Conservation (phyloP, 441 rosid genomes). For the Biscutella laevigata region DNA sequence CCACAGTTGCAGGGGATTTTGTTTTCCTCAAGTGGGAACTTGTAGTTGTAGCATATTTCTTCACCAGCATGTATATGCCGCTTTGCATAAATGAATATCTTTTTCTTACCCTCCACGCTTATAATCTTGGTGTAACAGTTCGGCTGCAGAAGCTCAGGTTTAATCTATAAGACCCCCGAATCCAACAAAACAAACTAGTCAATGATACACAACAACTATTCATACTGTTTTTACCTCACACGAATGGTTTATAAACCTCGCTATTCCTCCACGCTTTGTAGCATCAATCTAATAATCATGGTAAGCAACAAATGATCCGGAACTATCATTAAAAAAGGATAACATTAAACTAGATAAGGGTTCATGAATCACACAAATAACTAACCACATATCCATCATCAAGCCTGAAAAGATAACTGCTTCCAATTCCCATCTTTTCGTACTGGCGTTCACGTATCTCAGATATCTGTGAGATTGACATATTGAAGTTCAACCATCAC, state of each 20-base stretch:
- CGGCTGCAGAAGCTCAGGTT: constrained; percentile 49
- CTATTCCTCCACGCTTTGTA: constrained; percentile 97
- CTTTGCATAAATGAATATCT: constrained; percentile 90
- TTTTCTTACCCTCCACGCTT: constrained; percentile 87
- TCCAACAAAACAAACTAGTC: constrained; percentile 18
- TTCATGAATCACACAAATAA: constrained; percentile 1
- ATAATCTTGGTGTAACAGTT: constrained; percentile 98
- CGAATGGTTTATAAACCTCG: constrained; percentile 97
- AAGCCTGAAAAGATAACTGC: constrained; percentile 97
- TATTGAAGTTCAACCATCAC: constrained; percentile 1
- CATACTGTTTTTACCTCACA: constrained; percentile 58
- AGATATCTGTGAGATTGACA: constrained; percentile 58
- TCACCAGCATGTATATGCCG: constrained; percentile 81
- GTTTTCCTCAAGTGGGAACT: constrained; percentile 90
- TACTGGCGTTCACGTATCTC: constrained; percentile 87
- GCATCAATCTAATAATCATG: constrained; percentile 71
- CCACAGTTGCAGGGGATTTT: constrained; percentile 98
- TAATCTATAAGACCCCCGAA: constrained; percentile 20
- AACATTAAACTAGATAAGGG: background rate
- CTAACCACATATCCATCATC: constrained; percentile 98
- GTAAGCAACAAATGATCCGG: constrained; percentile 12
- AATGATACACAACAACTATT: constrained; percentile 7
- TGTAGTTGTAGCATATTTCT: constrained; percentile 95
- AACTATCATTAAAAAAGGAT: background rate
- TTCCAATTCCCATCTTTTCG: constrained; percentile 98